Conservation (phyloP, 1,139 yeast genomes). For the Tardiomyces blankii region DNA sequence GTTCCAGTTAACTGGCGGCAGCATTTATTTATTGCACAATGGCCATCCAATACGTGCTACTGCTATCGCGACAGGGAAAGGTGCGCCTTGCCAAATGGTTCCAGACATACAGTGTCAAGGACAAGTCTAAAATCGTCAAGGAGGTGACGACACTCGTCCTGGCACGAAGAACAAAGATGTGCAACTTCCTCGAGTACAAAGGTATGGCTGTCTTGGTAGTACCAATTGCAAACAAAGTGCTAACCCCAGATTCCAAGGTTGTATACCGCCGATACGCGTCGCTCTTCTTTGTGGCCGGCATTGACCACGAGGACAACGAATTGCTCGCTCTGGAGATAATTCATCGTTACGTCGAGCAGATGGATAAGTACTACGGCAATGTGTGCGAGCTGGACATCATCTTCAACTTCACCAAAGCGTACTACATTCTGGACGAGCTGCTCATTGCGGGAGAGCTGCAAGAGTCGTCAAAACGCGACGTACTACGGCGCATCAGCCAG, state of each 20-base stretch:
- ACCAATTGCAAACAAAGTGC: no score
- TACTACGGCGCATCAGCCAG: conserved; percentile 61
- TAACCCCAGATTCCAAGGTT: conserved; percentile 52
- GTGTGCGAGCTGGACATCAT: conserved; percentile 83
- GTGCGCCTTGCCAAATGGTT: conserved; percentile 93
- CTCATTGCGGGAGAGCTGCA: conserved; percentile 71
- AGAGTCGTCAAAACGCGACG: conserved; percentile 76
- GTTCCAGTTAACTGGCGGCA: no score
- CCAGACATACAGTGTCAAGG: conserved; percentile 66
- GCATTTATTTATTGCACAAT: conserved; percentile 24
- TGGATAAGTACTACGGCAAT: conserved; percentile 95
- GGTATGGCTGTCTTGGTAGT: conserved; percentile 16
- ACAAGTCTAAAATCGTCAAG: conserved; percentile 69
- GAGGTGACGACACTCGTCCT: conserved; percentile 82
- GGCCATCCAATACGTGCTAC: conserved; percentile 66
- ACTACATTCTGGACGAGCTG: conserved; percentile 82
- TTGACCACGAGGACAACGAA: conserved; percentile 79
- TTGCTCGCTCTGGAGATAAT: conserved; percentile 74
- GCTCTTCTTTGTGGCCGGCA: conserved; percentile 77
- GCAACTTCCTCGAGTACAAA: conserved; percentile 85
- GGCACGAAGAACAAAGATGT: conserved; percentile 85
- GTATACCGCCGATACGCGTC: conserved; percentile 92
- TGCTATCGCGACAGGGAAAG: conserved; percentile 91
- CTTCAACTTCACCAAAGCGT: conserved; percentile 89
- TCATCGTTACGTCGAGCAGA: conserved; percentile 90